These are phyloP conservation scores for Plasmodium relictum DNA, from an alignment of 169 alveolate genomes.

Conservation along the genomic window DNA sequence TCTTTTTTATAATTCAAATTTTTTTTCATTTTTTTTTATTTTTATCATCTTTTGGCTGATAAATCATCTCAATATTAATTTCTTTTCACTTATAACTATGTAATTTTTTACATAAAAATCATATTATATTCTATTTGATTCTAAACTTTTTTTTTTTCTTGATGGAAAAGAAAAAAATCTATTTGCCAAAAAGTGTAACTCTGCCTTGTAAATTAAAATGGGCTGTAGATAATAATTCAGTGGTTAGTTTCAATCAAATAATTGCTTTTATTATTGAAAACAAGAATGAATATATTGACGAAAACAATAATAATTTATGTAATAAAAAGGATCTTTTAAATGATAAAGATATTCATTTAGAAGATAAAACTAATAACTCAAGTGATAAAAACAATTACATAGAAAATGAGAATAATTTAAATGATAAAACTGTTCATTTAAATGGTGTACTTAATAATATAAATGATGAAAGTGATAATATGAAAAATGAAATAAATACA, in stretches of 20 bases:
- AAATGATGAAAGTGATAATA: background rate
- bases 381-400: background rate
- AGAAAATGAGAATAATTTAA: background rate
- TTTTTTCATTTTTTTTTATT: background rate
- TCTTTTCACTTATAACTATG: background rate
- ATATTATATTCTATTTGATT: background rate
- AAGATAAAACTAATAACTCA: background rate
- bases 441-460: background rate
- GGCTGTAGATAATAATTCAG: slow-evolving; percentile 63
- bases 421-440: background rate
- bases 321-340: background rate
- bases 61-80: background rate
- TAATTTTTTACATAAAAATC: too few species aligned
- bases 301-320: background rate
- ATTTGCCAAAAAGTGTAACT: slow-evolving; percentile 27
- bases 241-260: slow-evolving; percentile 63
- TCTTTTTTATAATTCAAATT: background rate
- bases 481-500: background rate
- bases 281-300: background rate
- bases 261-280: slow-evolving; percentile 62
- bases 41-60: background rate
- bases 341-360: background rate
- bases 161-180: slow-evolving; percentile 58
- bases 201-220: slow-evolving; percentile 75
- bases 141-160: background rate